Conservation (phyloP, 768 basidiomycete species). For the Tylopilus sp. region DNA sequence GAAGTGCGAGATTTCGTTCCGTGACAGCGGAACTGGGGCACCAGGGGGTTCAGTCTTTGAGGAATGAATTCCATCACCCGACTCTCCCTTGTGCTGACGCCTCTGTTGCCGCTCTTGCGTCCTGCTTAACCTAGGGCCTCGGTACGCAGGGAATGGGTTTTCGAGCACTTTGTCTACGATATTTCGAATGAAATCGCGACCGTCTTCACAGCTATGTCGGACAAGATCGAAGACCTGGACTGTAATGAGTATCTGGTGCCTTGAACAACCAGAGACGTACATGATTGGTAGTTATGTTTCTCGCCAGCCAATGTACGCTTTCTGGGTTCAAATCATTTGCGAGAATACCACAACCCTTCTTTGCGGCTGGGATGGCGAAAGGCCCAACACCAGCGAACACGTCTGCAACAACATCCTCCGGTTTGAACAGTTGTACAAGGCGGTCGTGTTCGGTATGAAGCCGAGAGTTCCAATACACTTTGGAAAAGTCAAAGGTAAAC, state of each 20-base stretch:
- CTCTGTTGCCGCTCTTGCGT: slow-evolving; percentile 44
- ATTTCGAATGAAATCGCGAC: slow-evolving; percentile 75
- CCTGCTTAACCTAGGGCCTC: slow-evolving; percentile 38
- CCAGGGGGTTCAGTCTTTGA: slow-evolving; percentile 4
- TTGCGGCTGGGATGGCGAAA: slow-evolving; percentile 90
- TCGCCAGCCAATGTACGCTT: slow-evolving; percentile 69
- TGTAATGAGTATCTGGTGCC: slow-evolving; percentile 1
- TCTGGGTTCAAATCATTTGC: slow-evolving; percentile 95
- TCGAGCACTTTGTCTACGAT: slow-evolving; percentile 52
- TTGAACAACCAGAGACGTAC: slow-evolving; percentile 40
- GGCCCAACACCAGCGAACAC: slow-evolving; percentile 98
- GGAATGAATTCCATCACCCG: neutral
- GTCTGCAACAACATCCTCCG: slow-evolving; percentile 82
- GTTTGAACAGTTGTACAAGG: slow-evolving; percentile 68
- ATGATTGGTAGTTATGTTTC: slow-evolving; percentile 74
- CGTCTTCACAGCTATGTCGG: slow-evolving; percentile 77
- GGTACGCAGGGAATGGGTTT: slow-evolving; percentile 63
- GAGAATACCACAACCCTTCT: slow-evolving; percentile 83
- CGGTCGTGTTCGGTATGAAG: slow-evolving; percentile 89
- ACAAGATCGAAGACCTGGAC: slow-evolving; percentile 62
- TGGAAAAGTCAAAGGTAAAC: slow-evolving; percentile 91
- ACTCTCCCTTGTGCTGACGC: slow-evolving; percentile 33
- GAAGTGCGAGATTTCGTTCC: slow-evolving; percentile 72
- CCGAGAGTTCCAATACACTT: slow-evolving; percentile 98
- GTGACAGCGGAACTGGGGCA: slow-evolving; percentile 29